Base-by-base conservation (phyloP, 148 eudicot species). In the Simmondsia chinensis region DNA sequence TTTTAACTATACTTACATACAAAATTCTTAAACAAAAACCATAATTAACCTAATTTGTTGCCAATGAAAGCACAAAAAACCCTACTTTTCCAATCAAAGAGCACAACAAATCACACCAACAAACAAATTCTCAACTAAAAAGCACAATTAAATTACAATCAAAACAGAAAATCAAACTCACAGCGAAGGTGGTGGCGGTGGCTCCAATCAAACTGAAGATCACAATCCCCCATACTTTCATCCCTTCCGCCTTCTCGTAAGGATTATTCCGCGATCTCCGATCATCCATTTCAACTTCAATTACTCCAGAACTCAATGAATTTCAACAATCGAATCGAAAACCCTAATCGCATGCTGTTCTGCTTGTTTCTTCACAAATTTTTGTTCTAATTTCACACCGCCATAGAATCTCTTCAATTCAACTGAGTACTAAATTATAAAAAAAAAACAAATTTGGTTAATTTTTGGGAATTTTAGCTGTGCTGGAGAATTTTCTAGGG, bases 181-280 rank as follows among this genome's bases (percentile, higher is more conserved):
- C 94, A 0, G 94, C 87, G 20, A 66, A 61, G 1, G 82, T 75
- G 14, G 94, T 77, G 1, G 60, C 82, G 43, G 84, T 72, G 32
- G 91, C 97, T 48, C 97, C 97, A 20, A 84, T 75, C 44, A 88
- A 40, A 19, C 87, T 83, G 54, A 77, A 80, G 28, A 84, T 11
- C 11, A 71, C 48, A 61, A 80, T 63, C 12, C 91, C 86, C 91
- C 83, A 80, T 17, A 69, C 33, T 34, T 55, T 78, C 67, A 51
- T 69, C 16, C 60, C 65, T 22, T 59, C 70, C 7, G 69, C 52
- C 19, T 59, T 60, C 9, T 62, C 82, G n/a, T 46, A 35, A 15
- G 53, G 61, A 33, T 61, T 43, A 7, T 52, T 46, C 16, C 59
- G 50, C 36, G 56, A 48, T n/a, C n/a, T n/a, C n/a, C n/a, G n/a